Conservation (phyloP, 345 rosid genomes). For the rapeseed (Brassica napus) region DNA sequence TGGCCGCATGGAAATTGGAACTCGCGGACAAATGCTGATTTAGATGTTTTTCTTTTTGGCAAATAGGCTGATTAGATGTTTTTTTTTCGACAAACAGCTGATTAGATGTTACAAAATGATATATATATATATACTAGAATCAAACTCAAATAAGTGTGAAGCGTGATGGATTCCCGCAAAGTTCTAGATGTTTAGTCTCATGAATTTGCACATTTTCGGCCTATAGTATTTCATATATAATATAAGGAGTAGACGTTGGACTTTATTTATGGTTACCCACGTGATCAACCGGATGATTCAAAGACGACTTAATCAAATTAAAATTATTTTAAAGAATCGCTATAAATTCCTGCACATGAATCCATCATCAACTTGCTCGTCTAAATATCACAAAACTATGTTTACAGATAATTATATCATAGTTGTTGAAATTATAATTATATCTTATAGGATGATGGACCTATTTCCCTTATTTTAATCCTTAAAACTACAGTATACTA, state of each 20-base stretch:
- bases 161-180: background rate
- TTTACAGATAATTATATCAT: background rate
- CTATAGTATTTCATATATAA: background rate
- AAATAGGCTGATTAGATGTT: no score
- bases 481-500: background rate
- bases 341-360: background rate
- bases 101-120: background rate
- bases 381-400: background rate
- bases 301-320: background rate
- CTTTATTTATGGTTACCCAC: background rate
- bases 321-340: background rate
- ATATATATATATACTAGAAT: background rate
- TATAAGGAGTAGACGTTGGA: background rate
- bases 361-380: background rate
- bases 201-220: background rate
- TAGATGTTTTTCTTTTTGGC: no score
- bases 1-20: background rate
- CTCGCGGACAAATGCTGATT: no score
- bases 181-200: background rate
- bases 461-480: background rate
- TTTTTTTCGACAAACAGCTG: background rate
- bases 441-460: background rate
- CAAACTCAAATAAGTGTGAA: background rate
- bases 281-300: background rate
- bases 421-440: background rate